phyloP scores from a whole-genome alignment of 1,139 yeast species.

The Spencermartinsiella ligniputridi region DNA sequence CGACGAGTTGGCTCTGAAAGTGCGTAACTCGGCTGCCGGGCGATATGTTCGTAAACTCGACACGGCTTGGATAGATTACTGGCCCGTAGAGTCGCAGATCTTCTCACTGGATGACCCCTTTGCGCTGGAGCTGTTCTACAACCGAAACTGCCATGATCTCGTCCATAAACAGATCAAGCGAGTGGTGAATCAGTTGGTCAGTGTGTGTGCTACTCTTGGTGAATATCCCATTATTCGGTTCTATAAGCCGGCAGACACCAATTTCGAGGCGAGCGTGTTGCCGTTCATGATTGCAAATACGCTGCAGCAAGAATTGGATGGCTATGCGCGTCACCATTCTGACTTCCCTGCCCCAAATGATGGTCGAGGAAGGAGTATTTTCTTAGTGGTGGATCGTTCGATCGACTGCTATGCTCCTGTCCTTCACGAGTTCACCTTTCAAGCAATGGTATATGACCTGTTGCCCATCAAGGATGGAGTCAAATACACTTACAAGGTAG shows the following conservation, averaged over 20 bases:
- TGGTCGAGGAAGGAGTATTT: slow-evolving; percentile 62
- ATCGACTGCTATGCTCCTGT: slow-evolving; percentile 81
- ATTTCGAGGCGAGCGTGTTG: slow-evolving; percentile 51
- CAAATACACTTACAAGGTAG: slow-evolving; percentile 55
- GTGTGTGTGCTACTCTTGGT: slow-evolving; percentile 71
- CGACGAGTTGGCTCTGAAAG: slow-evolving; percentile 19
- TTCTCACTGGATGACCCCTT: slow-evolving; percentile 42
- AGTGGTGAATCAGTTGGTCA: slow-evolving; percentile 61
- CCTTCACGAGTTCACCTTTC: slow-evolving; percentile 88
- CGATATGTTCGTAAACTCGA: slow-evolving; percentile 23
- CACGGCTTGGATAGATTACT: slow-evolving; percentile 36
- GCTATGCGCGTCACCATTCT: slow-evolving; percentile 63
- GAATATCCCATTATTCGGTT: slow-evolving; percentile 86
- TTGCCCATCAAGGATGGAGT: slow-evolving; percentile 43
- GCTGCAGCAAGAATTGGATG: slow-evolving; percentile 68
- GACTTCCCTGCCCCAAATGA: slow-evolving; percentile 50
- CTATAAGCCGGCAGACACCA: slow-evolving; percentile 33
- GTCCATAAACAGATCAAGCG: slow-evolving; percentile 54
- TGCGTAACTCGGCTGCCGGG: slow-evolving; percentile 26
- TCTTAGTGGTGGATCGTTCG: slow-evolving; percentile 76
- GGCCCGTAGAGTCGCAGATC: slow-evolving; percentile 47
- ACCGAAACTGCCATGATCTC: slow-evolving; percentile 57
- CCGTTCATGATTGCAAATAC: slow-evolving; percentile 71
- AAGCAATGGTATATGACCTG: slow-evolving; percentile 85
- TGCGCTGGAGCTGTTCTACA: slow-evolving; percentile 72